Conservation (phyloP, 1,284 basidiomycete species). For the Tilletia horrida region DNA sequence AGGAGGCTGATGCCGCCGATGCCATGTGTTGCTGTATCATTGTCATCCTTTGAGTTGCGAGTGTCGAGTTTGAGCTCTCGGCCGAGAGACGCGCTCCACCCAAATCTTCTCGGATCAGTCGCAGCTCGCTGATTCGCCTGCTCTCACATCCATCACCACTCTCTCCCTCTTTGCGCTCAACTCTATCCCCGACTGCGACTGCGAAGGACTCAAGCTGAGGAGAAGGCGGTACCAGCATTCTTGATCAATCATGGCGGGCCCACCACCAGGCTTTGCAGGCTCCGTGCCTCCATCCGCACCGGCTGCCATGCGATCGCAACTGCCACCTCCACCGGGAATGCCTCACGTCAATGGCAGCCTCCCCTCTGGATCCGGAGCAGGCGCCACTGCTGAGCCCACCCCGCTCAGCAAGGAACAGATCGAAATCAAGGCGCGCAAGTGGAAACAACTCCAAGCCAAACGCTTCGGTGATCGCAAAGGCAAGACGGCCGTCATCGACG, state of each 20-base stretch:
- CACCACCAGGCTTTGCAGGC: conserved; percentile 35
- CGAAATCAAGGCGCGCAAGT: conserved; percentile 83
- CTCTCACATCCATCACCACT: too few species aligned
- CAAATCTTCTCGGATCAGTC: too few species aligned
- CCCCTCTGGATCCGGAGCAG: neutral
- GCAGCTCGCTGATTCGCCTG: too few species aligned
- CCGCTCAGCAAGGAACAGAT: conserved; percentile 71
- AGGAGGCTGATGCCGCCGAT: too few species aligned
- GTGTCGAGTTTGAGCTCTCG: too few species aligned
- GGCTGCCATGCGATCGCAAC: conserved; percentile 31
- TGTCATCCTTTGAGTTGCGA: too few species aligned
- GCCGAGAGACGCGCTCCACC: too few species aligned
- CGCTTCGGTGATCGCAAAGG: conserved; percentile 78
- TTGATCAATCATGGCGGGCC: conserved; percentile 31
- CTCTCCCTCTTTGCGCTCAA: too few species aligned
- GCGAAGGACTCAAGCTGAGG: too few species aligned
- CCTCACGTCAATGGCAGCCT: neutral
- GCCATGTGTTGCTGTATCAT: too few species aligned
- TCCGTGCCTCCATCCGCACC: conserved; percentile 30
- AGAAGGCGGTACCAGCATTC: too few species aligned
- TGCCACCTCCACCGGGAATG: conserved; percentile 16
- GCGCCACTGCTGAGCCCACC: conserved; percentile 31
- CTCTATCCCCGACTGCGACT: too few species aligned
- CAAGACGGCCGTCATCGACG: conserved; percentile 82
- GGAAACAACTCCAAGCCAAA: conserved; percentile 87